Evolutionary conservation across 106 monocot species (phyloP), one percentile per base, ranked within the genome.

Genomic region (Triglochin maritima): DNA sequence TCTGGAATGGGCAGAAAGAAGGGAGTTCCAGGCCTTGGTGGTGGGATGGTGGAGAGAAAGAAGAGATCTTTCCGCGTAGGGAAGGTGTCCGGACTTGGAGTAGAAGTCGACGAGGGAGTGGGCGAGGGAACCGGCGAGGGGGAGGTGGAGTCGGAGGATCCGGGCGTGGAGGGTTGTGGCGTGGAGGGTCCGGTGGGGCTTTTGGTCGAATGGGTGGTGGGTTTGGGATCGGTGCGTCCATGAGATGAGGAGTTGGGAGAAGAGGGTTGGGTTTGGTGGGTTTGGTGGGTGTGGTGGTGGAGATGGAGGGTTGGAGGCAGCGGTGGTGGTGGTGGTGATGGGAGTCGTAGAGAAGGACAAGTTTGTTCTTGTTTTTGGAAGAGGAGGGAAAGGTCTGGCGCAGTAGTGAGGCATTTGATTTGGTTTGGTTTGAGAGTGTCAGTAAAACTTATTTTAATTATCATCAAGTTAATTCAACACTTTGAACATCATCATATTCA

Each of bases 51-150:
- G 72, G 13, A 77, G 67, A 5, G 42, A 10, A 12, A 56, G 17
- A 47, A 86, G 77, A 4, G 68, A 59, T 12, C 60, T 86, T 58
- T 60, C 46, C n/a, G 83, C 77, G 12, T 70, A 76, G 49, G 14
- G 67, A n/a, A 78, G 53, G 43, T 72, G 66, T 16, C 80, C 82
- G 12, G 79, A 82, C 71, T 84, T 85, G 56, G 78, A 46, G 66
- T 88, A 88, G 49, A 84, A 72, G 56, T 84, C 84, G 41, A 81
- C 63, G 14, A 89, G 81, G 4, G 80, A 72, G 50, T 70, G 70
- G 0, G 72, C 80, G 47, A 84, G 72, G 46, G 17, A 67, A 2
- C 69, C 74, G 4, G 17, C 46, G 10, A 82, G 67, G 5, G 13
- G 62, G 47, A 80, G 56, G 0, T 68, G 76, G 57, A 74, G 71